Percentiles rank a stretch among this genome's conserved stretches.
phyloP scores from a whole-genome alignment of 2,329 filamentous ascomycete genomes.

The Pseudocercospora crystallina region DNA sequence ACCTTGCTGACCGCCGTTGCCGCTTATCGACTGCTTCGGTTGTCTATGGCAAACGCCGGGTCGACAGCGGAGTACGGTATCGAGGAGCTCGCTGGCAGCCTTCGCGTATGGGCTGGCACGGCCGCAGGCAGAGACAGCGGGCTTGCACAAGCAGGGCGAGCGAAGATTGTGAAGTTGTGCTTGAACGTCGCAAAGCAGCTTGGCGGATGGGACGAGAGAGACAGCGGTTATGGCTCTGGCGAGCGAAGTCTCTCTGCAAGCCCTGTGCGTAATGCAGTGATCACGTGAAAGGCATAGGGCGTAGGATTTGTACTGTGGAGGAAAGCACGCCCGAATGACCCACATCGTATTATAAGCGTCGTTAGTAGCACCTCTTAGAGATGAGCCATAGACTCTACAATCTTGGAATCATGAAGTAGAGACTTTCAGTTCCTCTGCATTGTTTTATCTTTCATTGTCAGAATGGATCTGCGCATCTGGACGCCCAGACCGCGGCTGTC shows the following conservation, averaged over 20 bases:
- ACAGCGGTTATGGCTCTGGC: slow-evolving; percentile 30
- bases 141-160: slow-evolving; percentile 39
- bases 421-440: too few species aligned
- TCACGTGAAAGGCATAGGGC: slow-evolving; percentile 13
- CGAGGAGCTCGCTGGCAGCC: slow-evolving; percentile 44
- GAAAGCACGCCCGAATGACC: too few species aligned
- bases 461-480: background rate
- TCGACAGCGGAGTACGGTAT: slow-evolving; percentile 39
- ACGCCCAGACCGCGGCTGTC: background rate
- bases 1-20: slow-evolving; percentile 50
- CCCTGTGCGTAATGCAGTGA: slow-evolving; percentile 12
- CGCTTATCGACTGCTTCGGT: slow-evolving; percentile 43
- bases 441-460: background rate
- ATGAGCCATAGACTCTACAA: too few species aligned
- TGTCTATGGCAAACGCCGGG: slow-evolving; percentile 32
- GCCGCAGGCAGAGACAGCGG: slow-evolving; percentile 43
- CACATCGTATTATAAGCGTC: too few species aligned
- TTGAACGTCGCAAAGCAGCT: slow-evolving; percentile 45
- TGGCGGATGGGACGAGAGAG: slow-evolving; percentile 35
- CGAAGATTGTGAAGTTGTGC: slow-evolving; percentile 42
- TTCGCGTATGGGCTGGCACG: slow-evolving; percentile 50
- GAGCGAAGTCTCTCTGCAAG: slow-evolving; percentile 20
- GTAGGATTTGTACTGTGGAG: background rate
- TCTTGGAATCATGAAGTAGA: too few species aligned
- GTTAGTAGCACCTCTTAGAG: too few species aligned